Base-by-base conservation (phyloP, 768 basidiomycete genomes). In the Chalciporus piperatus region DNA sequence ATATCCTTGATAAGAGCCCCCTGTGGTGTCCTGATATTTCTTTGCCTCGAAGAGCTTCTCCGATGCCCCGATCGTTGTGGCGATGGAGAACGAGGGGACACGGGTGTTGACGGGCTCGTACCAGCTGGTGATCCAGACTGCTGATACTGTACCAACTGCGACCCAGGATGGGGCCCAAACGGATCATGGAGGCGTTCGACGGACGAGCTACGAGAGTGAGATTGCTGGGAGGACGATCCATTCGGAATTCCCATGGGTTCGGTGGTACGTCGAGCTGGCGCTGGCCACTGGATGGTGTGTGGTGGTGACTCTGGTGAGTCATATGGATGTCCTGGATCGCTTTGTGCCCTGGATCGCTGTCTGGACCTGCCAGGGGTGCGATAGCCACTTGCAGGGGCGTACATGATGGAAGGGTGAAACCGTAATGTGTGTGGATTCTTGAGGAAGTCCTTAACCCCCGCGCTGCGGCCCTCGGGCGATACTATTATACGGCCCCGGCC, bases 261-360 rank as follows among this genome's bases (percentile, higher is more conserved):
- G 7, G 57, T 59, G 17, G 43, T 19, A 11, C 58, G 65, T 19
- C 64, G 66, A 3, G 56, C 59, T 6, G 66, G 66, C 6, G 58
- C 42, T 23, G 67, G 67, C 56, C 67, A 52, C 16, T n/a, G 55
- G 17, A 59, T 35, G 45, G 54, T 54, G 47, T 67, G 61, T 0
- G 67, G 68, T 7, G 59, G 64, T 12, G 45, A 37, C 22, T 58
- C 53, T 7, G 59, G 64, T 12, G 45, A 37, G 25, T 58, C 53
- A 40, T 56, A 56, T 1, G 51, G 14, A 22, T 62, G 56, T 23
- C 57, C 64, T 28, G 67, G 60, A 48, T 68, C 67, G 41, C 64
- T 63, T 2, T 53, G 53, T 19, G 59, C 13, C 33, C 56, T 55
- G 25, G 51, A 59, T 27, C 54, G 54, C 0, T 52, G 57, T 28